These are phyloP conservation scores for Eutrema heterophyllum DNA, from an alignment of 345 rosid genomes.

Conservation along the genomic window DNA sequence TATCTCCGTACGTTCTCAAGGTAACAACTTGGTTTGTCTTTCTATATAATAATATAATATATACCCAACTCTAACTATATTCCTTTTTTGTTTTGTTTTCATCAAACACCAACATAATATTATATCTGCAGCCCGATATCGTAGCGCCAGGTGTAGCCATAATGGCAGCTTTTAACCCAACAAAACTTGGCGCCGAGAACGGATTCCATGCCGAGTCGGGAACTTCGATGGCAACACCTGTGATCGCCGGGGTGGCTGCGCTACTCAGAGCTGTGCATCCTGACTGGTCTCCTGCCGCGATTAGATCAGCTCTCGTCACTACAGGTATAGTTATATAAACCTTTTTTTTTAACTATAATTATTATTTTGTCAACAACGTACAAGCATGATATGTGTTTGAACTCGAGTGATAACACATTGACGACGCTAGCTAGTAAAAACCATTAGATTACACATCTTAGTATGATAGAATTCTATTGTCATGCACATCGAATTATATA, in stretches of 20 bases:
- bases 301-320: slow-evolving; percentile 41
- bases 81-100: not conserved
- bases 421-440: too few relatives aligned
- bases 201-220: slow-evolving; percentile 23
- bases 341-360: too few relatives aligned
- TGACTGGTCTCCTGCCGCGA: slow-evolving; percentile 38
- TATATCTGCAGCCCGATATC: slow-evolving; percentile 34
- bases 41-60: not conserved
- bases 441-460: not conserved
- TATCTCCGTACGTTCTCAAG: slow-evolving; percentile 28
- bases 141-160: slow-evolving; percentile 39
- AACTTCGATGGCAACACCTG: slow-evolving; percentile 46
- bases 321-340: slow-evolving; percentile 2
- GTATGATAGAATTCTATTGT: not conserved
- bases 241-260: slow-evolving; percentile 34
- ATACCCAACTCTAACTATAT: not conserved
- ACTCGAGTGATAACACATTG: too few relatives aligned
- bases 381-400: not conserved
- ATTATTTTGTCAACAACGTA: not conserved
- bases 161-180: slow-evolving; percentile 33
- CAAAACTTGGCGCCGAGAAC: not conserved
- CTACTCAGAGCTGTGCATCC: slow-evolving; percentile 37
- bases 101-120: not conserved
- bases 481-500: not conserved
- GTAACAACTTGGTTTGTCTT: not conserved